Conservation (phyloP, 2,329 filamentous ascomycete species). For the Ustilaginoidea virens region DNA sequence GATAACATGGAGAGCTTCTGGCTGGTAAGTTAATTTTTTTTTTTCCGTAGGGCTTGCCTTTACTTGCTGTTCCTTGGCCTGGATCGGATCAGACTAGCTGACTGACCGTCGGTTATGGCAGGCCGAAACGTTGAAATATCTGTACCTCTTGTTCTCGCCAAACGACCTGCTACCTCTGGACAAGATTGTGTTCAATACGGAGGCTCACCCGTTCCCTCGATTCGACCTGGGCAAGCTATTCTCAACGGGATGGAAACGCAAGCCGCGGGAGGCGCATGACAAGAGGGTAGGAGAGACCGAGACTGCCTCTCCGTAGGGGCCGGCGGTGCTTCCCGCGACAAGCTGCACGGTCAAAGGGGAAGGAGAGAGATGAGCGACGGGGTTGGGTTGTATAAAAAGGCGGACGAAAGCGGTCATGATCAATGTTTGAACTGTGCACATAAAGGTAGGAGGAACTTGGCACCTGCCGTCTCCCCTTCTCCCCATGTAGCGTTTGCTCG, state of each 20-base stretch:
- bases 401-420: no score
- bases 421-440: no score
- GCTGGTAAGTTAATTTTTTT: slow-evolving; percentile 76
- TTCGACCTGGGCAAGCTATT: slow-evolving; percentile 71
- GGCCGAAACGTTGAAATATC: slow-evolving; percentile 96
- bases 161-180: slow-evolving; percentile 71
- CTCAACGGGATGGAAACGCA: slow-evolving; percentile 67
- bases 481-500: no score
- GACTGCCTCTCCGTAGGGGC: background rate
- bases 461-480: no score
- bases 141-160: slow-evolving; percentile 86
- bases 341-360: no score
- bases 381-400: no score
- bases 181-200: slow-evolving; percentile 85
- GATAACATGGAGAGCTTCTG: slow-evolving; percentile 99
- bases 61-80: no score
- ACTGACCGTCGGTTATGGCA: slow-evolving; percentile 17
- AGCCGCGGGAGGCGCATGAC: slow-evolving; percentile 37
- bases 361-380: no score
- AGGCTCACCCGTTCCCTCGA: slow-evolving; percentile 77
- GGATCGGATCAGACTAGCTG: slow-evolving; percentile 1
- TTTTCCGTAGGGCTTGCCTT: no score
- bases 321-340: no score
- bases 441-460: no score
- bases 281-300: slow-evolving; percentile 15